These are phyloP conservation scores for Jasminum sambac DNA, from an alignment of 257 asterid species.

Conservation along the genomic window DNA sequence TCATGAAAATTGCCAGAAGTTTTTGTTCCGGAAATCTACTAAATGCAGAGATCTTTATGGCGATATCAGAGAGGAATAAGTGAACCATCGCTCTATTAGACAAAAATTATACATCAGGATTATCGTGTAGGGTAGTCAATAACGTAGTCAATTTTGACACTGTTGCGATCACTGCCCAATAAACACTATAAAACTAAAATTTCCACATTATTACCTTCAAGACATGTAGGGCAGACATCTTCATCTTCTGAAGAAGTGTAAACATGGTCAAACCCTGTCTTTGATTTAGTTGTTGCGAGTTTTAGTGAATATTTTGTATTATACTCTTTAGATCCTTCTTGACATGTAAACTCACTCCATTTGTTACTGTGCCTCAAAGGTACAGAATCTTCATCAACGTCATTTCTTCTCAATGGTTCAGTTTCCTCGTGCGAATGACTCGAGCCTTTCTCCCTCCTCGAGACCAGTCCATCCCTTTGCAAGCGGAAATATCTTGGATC, in stretches of 20 bases:
- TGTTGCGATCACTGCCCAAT: neutral
- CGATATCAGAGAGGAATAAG: no score
- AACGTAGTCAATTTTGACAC: neutral
- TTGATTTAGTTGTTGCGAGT: slow-evolving; percentile 37
- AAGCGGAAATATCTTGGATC: slow-evolving; percentile 47
- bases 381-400: slow-evolving; percentile 40
- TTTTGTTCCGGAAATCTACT: no score
- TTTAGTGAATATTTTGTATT: slow-evolving; percentile 38
- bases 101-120: neutral
- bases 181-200: neutral
- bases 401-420: slow-evolving; percentile 48
- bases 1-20: neutral
- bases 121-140: neutral
- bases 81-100: neutral
- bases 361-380: slow-evolving; percentile 36
- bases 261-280: slow-evolving; percentile 41
- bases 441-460: slow-evolving; percentile 59
- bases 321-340: slow-evolving; percentile 43
- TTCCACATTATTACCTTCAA: slow-evolving; percentile 40
- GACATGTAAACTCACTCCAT: slow-evolving; percentile 38
- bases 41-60: no score
- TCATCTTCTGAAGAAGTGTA: slow-evolving; percentile 50
- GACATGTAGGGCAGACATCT: slow-evolving; percentile 62
- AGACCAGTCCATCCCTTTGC: slow-evolving; percentile 52
- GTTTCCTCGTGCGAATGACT: slow-evolving; percentile 50